Evolutionary conservation across 169 alveolate genomes (phyloP), one percentile per base, ranked within the genome.

Genomic region (Babesia microti): DNA sequence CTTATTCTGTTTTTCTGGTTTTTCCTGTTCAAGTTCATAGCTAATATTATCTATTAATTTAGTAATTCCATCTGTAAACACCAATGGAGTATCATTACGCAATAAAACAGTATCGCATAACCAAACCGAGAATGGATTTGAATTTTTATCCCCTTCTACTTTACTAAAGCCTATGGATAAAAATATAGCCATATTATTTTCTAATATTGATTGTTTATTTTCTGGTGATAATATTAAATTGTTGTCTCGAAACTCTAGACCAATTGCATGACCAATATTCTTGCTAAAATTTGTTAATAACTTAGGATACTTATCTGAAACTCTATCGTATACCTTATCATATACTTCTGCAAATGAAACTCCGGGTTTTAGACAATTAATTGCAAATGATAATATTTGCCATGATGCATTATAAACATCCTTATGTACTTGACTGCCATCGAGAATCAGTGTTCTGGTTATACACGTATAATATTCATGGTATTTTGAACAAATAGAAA

Each of bases 101-200:
- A 85, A 68, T 39, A 36, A 79, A 4, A 85, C 88, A 2, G 93
- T 85, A 48, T 85, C 93, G 27, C 89, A 84, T n/a, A 85, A 58
- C 93, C 93, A 85, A 3, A 80, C 73, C 19, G 93, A 89, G 34
- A 71, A 85, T 46, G 41, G 67, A 34, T 63, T 72, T 9, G 69
- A 74, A 14, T 41, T 59, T 6, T 70, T 81, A 12, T 50, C 41
- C 18, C 50, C 50, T 2, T 40, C 69, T 12, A 85, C 57, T 44
- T 83, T 72, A 35, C 70, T 72, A 58, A 85, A 85, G 1, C 91
- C 93, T 5, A 85, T 66, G 0, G 90, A 75, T 30, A 85, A 35
- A 49, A 80, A 72, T 39, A 83, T 83, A 9, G 85, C 71, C 79
- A 85, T 85, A 40, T 79, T 85, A n/a, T 61, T 59, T 35, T 65